Conservation (phyloP, 148 eudicot genomes). For the Agrostemma githago region DNA sequence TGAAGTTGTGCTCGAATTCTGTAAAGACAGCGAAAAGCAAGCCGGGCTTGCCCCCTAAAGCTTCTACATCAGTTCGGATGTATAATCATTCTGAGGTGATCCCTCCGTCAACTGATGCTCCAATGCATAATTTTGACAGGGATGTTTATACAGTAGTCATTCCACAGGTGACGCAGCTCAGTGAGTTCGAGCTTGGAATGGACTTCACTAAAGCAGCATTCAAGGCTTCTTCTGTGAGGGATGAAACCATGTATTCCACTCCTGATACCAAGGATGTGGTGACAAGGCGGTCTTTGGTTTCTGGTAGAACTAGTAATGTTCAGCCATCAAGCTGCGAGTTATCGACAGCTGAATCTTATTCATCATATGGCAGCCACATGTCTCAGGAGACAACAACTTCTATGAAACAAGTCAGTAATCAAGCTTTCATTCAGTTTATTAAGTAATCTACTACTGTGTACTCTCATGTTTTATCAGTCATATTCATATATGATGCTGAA, state of each 20-base stretch:
- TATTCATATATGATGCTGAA: neutral
- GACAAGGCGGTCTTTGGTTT: constrained; percentile 3
- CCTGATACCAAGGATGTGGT: constrained; percentile 1
- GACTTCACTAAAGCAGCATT: neutral
- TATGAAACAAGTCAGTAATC: constrained; percentile 13
- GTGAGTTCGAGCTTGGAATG: constrained; percentile 45
- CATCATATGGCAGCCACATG: constrained; percentile 12
- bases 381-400: constrained; percentile 8
- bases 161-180: constrained; percentile 40
- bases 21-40: neutral
- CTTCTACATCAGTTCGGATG: constrained; percentile 8
- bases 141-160: constrained; percentile 10
- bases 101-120: neutral
- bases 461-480: neutral
- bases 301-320: neutral
- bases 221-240: neutral
- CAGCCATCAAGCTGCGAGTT: constrained; percentile 8
- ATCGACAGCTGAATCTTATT: constrained; percentile 8
- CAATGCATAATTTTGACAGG: neutral
- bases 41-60: constrained; percentile 8
- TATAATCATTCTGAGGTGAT: neutral
- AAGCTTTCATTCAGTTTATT: neutral
- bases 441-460: neutral
- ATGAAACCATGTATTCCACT: constrained; percentile 5
- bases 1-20: constrained; percentile 5